Evolutionary conservation across 345 rosid genomes (phyloP).

Genomic region (Camelina laxa): DNA sequence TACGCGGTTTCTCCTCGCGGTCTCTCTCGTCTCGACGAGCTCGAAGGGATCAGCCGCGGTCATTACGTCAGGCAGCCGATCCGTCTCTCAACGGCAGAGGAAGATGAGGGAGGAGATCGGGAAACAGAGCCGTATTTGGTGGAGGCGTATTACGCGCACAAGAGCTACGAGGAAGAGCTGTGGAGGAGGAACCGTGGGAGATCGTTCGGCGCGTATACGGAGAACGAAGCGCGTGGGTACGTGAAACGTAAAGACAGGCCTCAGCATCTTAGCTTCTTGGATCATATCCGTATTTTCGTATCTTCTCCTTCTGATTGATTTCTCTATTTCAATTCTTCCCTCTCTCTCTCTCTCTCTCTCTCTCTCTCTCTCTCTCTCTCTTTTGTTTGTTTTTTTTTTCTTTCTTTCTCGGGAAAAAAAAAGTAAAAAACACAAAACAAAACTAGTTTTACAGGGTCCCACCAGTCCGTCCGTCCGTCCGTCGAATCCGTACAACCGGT

Average conservation of each 20-base stretch:
- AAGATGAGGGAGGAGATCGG: background rate
- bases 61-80: constrained; percentile 68
- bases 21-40: constrained; percentile 66
- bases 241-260: constrained; percentile 74
- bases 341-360: background rate
- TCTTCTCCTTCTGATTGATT: constrained; percentile 52
- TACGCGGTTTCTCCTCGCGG: constrained; percentile 69
- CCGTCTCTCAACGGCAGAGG: constrained; percentile 10
- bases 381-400: background rate
- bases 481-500: constrained; percentile 36
- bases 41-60: constrained; percentile 69
- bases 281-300: constrained; percentile 65
- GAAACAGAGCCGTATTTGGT: constrained; percentile 26
- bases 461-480: background rate
- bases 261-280: constrained; percentile 64
- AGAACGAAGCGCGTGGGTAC: constrained; percentile 72
- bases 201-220: constrained; percentile 59
- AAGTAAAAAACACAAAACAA: background rate
- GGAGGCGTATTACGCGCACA: constrained; percentile 72
- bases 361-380: background rate
- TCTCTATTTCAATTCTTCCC: background rate
- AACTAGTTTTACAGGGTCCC: constrained; percentile 18
- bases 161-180: constrained; percentile 62
- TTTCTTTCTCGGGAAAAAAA: background rate
- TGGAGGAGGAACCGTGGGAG: constrained; percentile 59